A percentile compares a stretch with the other conserved stretches of the same genome.
Evolutionary conservation across 306 rosid genomes (phyloP).

Genomic region (Dicorynia guianensis): DNA sequence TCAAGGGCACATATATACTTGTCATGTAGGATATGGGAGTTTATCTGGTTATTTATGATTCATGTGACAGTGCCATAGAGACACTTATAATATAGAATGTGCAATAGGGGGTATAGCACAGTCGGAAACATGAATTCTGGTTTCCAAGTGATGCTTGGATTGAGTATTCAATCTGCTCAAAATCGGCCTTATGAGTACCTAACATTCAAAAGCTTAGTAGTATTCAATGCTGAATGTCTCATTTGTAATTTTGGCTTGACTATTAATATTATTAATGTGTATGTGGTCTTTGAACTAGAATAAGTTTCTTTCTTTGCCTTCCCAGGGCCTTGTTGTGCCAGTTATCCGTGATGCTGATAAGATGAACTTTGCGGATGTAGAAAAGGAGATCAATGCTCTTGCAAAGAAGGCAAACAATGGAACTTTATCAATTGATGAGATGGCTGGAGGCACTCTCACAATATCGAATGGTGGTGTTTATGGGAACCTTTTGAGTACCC

Average conservation of each 20-base stretch:
- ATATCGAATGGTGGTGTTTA: conserved; percentile 90
- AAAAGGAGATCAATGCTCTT: conserved; percentile 76
- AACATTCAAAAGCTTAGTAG: neutral
- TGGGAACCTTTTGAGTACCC: conserved; percentile 87
- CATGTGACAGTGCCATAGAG: neutral
- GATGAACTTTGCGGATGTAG: conserved; percentile 83
- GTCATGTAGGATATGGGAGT: neutral
- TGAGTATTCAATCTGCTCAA: neutral
- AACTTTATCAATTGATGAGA: conserved; percentile 79
- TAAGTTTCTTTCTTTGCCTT: conserved; percentile 18
- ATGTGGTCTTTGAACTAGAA: conserved; percentile 26
- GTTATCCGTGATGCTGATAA: conserved; percentile 74
- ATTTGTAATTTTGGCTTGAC: conserved; percentile 3
- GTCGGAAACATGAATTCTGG: neutral
- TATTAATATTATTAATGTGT: neutral
- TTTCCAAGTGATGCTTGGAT: neutral
- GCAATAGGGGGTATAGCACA: neutral
- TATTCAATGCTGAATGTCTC: neutral
- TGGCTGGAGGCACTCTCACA: conserved; percentile 90
- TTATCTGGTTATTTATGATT: neutral
- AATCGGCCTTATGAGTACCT: neutral
- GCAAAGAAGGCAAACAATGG: conserved; percentile 86
- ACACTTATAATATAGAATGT: neutral
- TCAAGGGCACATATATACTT: conserved; percentile 1
- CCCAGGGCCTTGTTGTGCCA: conserved; percentile 83